A percentile compares a stretch with the other conserved stretches of the same genome.
Evolutionary conservation across 1,139 yeast genomes (phyloP).

Genomic region (Candida mesenterica): DNA sequence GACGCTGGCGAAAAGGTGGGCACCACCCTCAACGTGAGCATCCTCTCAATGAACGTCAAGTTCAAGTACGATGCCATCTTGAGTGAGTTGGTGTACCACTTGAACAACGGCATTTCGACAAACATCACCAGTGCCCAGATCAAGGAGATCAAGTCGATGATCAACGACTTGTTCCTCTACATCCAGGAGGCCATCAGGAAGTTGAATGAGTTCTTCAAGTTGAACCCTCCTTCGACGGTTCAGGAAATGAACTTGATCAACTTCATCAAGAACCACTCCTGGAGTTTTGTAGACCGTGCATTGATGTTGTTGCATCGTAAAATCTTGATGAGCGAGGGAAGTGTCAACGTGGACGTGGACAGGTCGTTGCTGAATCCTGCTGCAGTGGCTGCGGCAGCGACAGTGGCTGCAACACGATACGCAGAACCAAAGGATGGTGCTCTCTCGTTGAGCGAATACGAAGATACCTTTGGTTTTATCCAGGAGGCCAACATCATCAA

Average conservation of each 20-base stretch:
- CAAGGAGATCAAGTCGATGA: constrained; percentile 45
- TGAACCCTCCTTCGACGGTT: constrained; percentile 25
- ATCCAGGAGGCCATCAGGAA: constrained; percentile 44
- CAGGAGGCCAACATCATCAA: constrained; percentile 39
- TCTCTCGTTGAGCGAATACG: constrained; percentile 37
- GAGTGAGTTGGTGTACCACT: constrained; percentile 49
- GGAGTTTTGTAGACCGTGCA: constrained; percentile 57
- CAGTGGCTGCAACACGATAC: constrained; percentile 8
- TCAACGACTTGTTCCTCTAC: constrained; percentile 46
- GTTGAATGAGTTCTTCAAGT: constrained; percentile 17
- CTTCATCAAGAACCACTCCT: constrained; percentile 50
- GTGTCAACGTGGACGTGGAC: constrained; percentile 2
- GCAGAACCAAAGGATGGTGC: constrained; percentile 22
- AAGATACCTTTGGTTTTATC: constrained; percentile 43
- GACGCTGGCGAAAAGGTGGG: constrained; percentile 23
- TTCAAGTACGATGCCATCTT: constrained; percentile 51
- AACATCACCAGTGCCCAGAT: constrained; percentile 41
- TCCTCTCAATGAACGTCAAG: constrained; percentile 50
- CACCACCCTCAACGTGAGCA: constrained; percentile 33
- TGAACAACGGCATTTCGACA: constrained; percentile 39
- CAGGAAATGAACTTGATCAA: constrained; percentile 47
- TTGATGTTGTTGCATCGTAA: constrained; percentile 55
- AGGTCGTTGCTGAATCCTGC: constrained; percentile 11
- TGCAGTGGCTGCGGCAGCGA: constrained; percentile 13
- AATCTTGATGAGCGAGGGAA: constrained; percentile 36